Percentiles rank a stretch among this genome's conserved stretches.
Evolutionary conservation across 2,329 filamentous ascomycete species (phyloP).

Genomic region (Thelonectria olida): DNA sequence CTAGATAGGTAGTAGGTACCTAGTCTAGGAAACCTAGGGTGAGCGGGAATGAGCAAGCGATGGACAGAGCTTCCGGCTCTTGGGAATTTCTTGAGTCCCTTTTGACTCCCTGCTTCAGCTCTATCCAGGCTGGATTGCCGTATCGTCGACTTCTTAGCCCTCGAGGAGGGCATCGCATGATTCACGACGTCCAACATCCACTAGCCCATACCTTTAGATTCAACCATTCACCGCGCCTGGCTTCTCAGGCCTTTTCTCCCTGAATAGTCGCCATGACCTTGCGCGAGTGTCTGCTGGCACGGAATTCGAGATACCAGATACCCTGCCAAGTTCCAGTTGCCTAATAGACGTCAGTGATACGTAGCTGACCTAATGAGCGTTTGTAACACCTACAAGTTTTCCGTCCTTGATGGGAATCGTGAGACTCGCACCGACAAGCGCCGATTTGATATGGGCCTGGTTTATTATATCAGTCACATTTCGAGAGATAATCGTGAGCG

Average conservation of each 20-base stretch:
- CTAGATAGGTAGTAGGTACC: neutral
- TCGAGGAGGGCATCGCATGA: too few species aligned
- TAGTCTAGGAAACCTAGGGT: neutral
- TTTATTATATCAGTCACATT: slow-evolving; percentile 9
- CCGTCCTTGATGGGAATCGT: slow-evolving; percentile 92
- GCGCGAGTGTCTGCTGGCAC: slow-evolving; percentile 77
- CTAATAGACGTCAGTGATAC: slow-evolving; percentile 42
- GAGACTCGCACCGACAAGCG: slow-evolving; percentile 87
- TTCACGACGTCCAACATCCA: neutral
- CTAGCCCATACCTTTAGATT: neutral
- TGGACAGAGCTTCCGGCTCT: neutral
- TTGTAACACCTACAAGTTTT: slow-evolving; percentile 66
- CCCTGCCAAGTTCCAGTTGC: slow-evolving; percentile 81
- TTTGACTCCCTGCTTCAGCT: neutral
- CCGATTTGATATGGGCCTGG: slow-evolving; percentile 95
- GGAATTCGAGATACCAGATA: slow-evolving; percentile 95
- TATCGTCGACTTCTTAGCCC: too few species aligned
- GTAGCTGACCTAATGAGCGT: neutral
- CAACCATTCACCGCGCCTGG: neutral
- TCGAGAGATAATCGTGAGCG: neutral
- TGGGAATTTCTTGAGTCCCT: neutral
- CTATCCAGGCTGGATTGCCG: neutral
- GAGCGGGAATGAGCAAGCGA: too few species aligned
- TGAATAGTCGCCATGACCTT: slow-evolving; percentile 94
- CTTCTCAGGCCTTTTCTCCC: slow-evolving; percentile 72